These are phyloP conservation scores for Tulasnella sp. DNA, from an alignment of 768 basidiomycete species.

Conservation along the genomic window DNA sequence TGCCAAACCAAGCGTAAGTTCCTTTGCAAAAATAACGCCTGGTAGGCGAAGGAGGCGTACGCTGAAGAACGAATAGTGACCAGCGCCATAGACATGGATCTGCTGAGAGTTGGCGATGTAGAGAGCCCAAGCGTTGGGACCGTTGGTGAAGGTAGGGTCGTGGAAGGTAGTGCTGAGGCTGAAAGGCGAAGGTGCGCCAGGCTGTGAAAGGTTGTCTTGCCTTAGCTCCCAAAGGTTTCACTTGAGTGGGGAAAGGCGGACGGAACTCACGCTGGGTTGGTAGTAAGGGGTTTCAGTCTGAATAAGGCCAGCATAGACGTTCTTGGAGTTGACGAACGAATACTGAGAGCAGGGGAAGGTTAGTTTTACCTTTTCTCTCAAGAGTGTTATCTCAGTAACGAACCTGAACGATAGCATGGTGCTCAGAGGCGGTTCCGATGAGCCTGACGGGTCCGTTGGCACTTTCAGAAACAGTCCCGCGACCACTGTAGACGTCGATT, in stretches of 20 bases:
- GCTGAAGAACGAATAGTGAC: conserved; percentile 66
- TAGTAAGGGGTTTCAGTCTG: conserved; percentile 57
- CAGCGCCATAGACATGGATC: conserved; percentile 64
- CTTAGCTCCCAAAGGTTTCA: not conserved
- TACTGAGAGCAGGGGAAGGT: conserved; percentile 53
- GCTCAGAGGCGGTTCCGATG: conserved; percentile 55
- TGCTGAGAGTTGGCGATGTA: conserved; percentile 49
- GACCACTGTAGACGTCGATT: conserved; percentile 55
- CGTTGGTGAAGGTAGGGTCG: conserved; percentile 51
- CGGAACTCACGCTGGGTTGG: conserved; percentile 13
- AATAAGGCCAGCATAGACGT: conserved; percentile 67
- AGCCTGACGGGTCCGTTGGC: conserved; percentile 70
- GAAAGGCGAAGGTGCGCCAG: conserved; percentile 58
- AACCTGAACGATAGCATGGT: conserved; percentile 41
- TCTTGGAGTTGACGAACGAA: conserved; percentile 53
- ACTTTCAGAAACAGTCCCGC: conserved; percentile 71
- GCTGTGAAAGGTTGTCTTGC: conserved; percentile 29
- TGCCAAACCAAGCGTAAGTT: conserved; percentile 32
- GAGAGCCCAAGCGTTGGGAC: conserved; percentile 54
- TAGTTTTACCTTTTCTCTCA: not conserved
- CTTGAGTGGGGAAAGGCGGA: not conserved
- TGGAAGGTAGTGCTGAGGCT: conserved; percentile 44
- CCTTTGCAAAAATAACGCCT: not conserved
- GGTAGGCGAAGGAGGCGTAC: conserved; percentile 35
- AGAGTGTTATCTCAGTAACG: not conserved